phyloP scores from a whole-genome alignment of 257 asterid species.

The Agastache rugosa region DNA sequence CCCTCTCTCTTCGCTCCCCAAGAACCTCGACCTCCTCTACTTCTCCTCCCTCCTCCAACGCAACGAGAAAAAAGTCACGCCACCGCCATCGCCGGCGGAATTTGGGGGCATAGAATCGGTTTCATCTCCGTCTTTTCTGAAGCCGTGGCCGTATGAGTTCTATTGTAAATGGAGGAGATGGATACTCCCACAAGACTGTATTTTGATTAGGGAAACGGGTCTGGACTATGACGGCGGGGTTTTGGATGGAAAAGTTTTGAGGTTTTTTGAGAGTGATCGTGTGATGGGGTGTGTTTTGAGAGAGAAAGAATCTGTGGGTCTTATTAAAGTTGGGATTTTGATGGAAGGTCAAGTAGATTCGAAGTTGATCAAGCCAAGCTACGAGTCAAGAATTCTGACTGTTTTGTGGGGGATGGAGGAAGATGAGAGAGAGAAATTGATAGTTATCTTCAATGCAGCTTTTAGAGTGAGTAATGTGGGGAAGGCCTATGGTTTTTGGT shows the following conservation, averaged over 20 bases:
- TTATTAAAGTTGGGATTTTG: slow-evolving; percentile 60
- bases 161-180: slow-evolving; percentile 70
- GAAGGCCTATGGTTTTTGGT: slow-evolving; percentile 81
- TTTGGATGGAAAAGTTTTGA: slow-evolving; percentile 46
- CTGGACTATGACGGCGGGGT: slow-evolving; percentile 38
- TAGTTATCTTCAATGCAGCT: slow-evolving; percentile 44
- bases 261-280: slow-evolving; percentile 44
- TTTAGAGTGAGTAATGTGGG: slow-evolving; percentile 55
- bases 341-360: slow-evolving; percentile 40
- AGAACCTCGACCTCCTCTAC: slow-evolving; percentile 89
- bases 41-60: slow-evolving; percentile 56
- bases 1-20: slow-evolving; percentile 70
- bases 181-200: slow-evolving; percentile 60
- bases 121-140: slow-evolving; percentile 38
- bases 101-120: slow-evolving; percentile 27
- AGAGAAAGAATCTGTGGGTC: slow-evolving; percentile 60
- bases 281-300: slow-evolving; percentile 45
- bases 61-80: slow-evolving; percentile 40
- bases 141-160: slow-evolving; percentile 67
- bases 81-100: slow-evolving; percentile 8
- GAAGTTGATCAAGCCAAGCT: slow-evolving; percentile 49
- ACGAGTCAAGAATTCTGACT: slow-evolving; percentile 61
- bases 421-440: slow-evolving; percentile 50
- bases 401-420: slow-evolving; percentile 58
- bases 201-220: slow-evolving; percentile 43